A percentile compares a stretch with the other conserved stretches of the same genome.
Evolutionary conservation across 106 monocot genomes (phyloP).

Genomic region (Gastrodia elata): DNA sequence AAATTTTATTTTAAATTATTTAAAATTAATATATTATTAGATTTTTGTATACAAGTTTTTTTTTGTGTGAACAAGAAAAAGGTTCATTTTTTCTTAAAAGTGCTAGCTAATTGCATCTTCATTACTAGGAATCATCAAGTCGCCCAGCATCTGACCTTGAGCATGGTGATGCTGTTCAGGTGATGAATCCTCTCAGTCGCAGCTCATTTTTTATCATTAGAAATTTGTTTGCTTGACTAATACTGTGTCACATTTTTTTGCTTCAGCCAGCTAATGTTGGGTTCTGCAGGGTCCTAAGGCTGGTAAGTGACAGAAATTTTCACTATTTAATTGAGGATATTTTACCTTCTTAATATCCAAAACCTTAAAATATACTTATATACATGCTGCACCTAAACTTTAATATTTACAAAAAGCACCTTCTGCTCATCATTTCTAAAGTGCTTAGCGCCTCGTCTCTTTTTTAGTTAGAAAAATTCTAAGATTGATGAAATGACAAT

Average conservation of each 20-base stretch:
- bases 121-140: constrained; percentile 32
- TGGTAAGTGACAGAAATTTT: constrained; percentile 37
- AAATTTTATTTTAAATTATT: no score
- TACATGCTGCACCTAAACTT: no score
- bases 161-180: constrained; percentile 66
- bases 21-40: no score
- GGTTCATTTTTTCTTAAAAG: constrained; percentile 3
- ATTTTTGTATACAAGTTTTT: no score
- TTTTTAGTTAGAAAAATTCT: no score
- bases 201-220: no score
- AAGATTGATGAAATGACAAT: no score
- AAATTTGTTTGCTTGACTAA: constrained; percentile 10
- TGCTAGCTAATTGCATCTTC: not conserved
- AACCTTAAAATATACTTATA: no score
- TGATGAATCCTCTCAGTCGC: constrained; percentile 12
- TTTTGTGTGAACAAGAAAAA: not conserved
- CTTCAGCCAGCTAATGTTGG: constrained; percentile 79
- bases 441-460: no score
- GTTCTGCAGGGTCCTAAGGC: constrained; percentile 53
- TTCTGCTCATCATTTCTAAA: no score
- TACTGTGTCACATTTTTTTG: not conserved
- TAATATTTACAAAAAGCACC: no score
- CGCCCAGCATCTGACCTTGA: constrained; percentile 55
- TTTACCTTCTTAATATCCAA: no score
- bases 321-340: not conserved